phyloP scores from a whole-genome alignment of 2,329 filamentous ascomycete genomes.

The Phoma sp. region DNA sequence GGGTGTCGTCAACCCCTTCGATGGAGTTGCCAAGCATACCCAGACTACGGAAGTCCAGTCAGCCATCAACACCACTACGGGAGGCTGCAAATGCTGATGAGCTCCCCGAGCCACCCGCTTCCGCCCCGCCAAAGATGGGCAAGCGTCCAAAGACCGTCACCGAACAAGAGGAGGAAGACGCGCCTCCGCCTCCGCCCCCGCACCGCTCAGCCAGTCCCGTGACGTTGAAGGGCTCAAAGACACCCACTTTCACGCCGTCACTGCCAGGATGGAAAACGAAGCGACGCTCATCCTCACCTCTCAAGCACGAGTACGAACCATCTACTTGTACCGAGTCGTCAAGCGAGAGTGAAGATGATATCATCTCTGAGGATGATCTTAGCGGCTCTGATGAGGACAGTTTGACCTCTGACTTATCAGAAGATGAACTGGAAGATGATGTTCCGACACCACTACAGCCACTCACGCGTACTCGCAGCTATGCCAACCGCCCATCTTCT shows the following conservation, averaged over 20 bases:
- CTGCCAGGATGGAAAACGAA: conserved; percentile 54
- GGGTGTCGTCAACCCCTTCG: conserved; percentile 57
- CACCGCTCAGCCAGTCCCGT: conserved; percentile 60
- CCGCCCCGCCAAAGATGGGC: conserved; percentile 39
- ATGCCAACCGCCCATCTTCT: conserved; percentile 19
- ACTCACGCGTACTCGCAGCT: conserved; percentile 20
- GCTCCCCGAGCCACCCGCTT: conserved; percentile 28
- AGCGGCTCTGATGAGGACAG: conserved; percentile 58
- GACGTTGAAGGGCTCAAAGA: conserved; percentile 51
- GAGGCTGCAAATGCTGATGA: conserved; percentile 19
- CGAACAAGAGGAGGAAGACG: conserved; percentile 31
- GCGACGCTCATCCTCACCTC: conserved; percentile 83
- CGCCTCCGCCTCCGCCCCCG: conserved; percentile 54
- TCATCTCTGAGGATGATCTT: conserved; percentile 48
- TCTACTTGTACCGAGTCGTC: conserved; percentile 72
- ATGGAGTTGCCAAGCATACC: conserved; percentile 54
- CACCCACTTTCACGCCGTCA: conserved; percentile 58
- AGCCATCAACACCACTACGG: conserved; percentile 44
- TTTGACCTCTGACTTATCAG: conserved; percentile 58
- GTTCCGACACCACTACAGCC: conserved; percentile 43
- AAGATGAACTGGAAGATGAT: conserved; percentile 63
- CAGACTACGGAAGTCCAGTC: conserved; percentile 51
- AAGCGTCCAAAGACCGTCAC: conserved; percentile 25
- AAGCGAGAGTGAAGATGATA: conserved; percentile 62
- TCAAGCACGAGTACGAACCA: conserved; percentile 96